Evolutionary conservation across 192 early-diverging fungal genomes (phyloP).

Genomic region (Coemansia asiatica): DNA sequence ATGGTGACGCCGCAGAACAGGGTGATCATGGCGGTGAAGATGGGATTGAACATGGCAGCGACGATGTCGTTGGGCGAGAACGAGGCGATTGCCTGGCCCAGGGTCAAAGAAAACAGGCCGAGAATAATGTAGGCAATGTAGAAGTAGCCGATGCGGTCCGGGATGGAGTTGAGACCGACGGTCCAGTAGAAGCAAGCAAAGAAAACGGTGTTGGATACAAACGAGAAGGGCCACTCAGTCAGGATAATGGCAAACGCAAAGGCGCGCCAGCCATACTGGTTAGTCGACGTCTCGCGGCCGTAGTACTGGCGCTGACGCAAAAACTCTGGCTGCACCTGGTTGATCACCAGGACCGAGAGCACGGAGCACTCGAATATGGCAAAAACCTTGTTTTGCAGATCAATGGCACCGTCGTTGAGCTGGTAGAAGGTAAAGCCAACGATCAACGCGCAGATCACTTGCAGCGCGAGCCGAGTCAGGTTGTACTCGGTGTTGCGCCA

Average conservation of each 20-base stretch:
- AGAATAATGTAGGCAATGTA: constrained; percentile 59
- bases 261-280: constrained; percentile 65
- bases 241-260: constrained; percentile 63
- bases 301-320: constrained; percentile 61
- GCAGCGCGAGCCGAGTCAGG: constrained; percentile 61
- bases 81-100: constrained; percentile 62
- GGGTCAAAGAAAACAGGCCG: constrained; percentile 53
- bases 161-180: constrained; percentile 53
- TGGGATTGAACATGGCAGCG: constrained; percentile 64
- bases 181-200: constrained; percentile 64
- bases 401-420: constrained; percentile 54
- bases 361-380: constrained; percentile 54
- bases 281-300: constrained; percentile 62
- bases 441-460: constrained; percentile 59
- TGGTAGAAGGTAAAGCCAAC: constrained; percentile 72
- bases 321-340: constrained; percentile 66
- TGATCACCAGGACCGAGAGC: constrained; percentile 61
- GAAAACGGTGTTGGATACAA: constrained; percentile 58
- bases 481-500: constrained; percentile 74
- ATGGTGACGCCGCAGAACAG: constrained; percentile 66
- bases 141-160: constrained; percentile 62
- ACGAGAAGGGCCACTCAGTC: constrained; percentile 63
- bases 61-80: constrained; percentile 59
- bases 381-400: constrained; percentile 64
- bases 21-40: constrained; percentile 60